Conservation (phyloP, 2,329 filamentous ascomycete genomes). For the Beauveria sp. region DNA sequence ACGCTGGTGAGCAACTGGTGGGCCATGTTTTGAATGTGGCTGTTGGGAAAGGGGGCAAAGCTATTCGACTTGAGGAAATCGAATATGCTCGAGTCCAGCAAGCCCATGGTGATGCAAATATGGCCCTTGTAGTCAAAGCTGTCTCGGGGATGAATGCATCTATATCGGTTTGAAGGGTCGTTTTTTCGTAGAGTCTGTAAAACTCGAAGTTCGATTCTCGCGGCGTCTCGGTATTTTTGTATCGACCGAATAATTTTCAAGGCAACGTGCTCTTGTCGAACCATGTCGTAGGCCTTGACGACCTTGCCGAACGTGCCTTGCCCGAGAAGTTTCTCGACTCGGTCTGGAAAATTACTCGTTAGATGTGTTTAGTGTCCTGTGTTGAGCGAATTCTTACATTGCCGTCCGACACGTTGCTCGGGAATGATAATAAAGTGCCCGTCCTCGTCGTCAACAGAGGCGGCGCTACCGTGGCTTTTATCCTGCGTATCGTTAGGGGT, state of each 20-base stretch:
- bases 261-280: conserved; percentile 9
- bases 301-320: conserved; percentile 8
- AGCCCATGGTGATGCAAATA: conserved; percentile 11
- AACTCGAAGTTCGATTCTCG: conserved; percentile 8
- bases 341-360: neutral
- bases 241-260: conserved; percentile 11
- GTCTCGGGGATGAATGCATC: conserved; percentile 10
- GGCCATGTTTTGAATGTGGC: conserved; percentile 11
- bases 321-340: conserved; percentile 10
- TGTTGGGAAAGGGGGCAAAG: conserved; percentile 11
- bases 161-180: conserved; percentile 5
- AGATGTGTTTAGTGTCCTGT: neutral
- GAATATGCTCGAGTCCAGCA: conserved; percentile 11
- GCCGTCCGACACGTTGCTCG: conserved; percentile 40
- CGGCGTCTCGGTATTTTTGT: conserved; percentile 11
- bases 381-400: neutral
- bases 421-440: conserved; percentile 85
- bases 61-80: conserved; percentile 10
- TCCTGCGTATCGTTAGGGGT: neutral
- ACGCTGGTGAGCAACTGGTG: conserved; percentile 12
- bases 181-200: conserved; percentile 8
- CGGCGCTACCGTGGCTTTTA: conserved; percentile 36
- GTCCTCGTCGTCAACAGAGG: conserved; percentile 82
- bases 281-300: conserved; percentile 11
- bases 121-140: conserved; percentile 12